Percentiles rank a stretch among this genome's conserved stretches.
These are phyloP conservation scores for Dryas drummondii DNA, from an alignment of 306 rosid genomes.

Conservation along the genomic window DNA sequence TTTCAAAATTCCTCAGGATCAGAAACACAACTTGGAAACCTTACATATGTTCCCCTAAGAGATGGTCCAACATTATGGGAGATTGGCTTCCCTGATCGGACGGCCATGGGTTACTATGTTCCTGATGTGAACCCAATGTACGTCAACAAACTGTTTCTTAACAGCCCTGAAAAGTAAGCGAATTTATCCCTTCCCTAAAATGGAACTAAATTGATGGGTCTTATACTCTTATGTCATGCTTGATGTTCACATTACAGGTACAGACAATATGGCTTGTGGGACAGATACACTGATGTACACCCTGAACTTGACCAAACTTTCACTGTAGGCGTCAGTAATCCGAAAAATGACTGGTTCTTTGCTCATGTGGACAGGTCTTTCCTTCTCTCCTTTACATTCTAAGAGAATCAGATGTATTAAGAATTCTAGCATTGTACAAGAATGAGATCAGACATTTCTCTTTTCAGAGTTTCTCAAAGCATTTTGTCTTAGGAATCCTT, in stretches of 20 bases:
- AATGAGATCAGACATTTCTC: no score
- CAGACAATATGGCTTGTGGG: slow-evolving; percentile 53
- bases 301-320: slow-evolving; percentile 38
- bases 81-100: slow-evolving; percentile 47
- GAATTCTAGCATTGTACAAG: no score
- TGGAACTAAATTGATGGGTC: neutral
- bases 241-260: slow-evolving; percentile 27
- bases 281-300: slow-evolving; percentile 42
- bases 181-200: neutral
- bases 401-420: no score
- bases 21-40: slow-evolving; percentile 31
- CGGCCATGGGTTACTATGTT: slow-evolving; percentile 38
- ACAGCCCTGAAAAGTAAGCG: slow-evolving; percentile 47
- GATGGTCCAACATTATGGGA: slow-evolving; percentile 53
- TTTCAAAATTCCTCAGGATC: slow-evolving; percentile 21
- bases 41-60: slow-evolving; percentile 39
- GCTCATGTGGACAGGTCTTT: slow-evolving; percentile 45
- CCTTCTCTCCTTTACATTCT: neutral
- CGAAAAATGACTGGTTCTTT: slow-evolving; percentile 49
- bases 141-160: slow-evolving; percentile 41
- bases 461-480: no score
- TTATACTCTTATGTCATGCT: neutral
- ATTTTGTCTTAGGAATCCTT: no score
- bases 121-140: slow-evolving; percentile 50
- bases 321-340: slow-evolving; percentile 36